Evolutionary conservation across 1,284 basidiomycete genomes (phyloP).

Genomic region (Fomitopsis schrenkii): DNA sequence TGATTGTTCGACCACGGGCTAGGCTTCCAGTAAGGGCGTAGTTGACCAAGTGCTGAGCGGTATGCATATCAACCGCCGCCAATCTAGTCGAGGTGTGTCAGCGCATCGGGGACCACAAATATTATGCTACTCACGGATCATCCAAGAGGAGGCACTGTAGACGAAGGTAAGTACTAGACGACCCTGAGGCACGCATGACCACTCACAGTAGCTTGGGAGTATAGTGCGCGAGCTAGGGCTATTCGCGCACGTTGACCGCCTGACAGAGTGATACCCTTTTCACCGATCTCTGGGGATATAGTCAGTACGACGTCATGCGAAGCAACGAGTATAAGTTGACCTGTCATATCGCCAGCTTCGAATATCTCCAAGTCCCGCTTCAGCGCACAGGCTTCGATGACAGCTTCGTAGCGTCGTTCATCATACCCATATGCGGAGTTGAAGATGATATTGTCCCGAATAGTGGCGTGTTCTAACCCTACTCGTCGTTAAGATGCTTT

Average conservation of each 20-base stretch:
- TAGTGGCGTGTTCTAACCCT: conserved; percentile 75
- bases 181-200: background rate
- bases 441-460: conserved; percentile 81
- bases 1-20: conserved; percentile 63
- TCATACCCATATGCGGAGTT: conserved; percentile 65
- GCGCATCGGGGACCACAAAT: background rate
- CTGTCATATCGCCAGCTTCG: conserved; percentile 81
- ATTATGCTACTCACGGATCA: conserved; percentile 55
- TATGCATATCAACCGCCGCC: conserved; percentile 88
- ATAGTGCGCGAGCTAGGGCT: conserved; percentile 63
- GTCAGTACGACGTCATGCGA: conserved; percentile 1
- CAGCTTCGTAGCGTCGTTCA: conserved; percentile 64
- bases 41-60: conserved; percentile 69
- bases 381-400: conserved; percentile 80
- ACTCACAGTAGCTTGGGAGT: conserved; percentile 55
- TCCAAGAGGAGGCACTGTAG: conserved; percentile 74
- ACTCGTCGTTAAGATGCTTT: background rate
- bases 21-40: conserved; percentile 63
- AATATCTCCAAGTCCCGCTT: conserved; percentile 69
- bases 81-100: conserved; percentile 42
- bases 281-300: conserved; percentile 54
- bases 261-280: conserved; percentile 75
- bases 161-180: conserved; percentile 17
- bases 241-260: conserved; percentile 83
- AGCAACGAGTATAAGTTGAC: conserved; percentile 24